Conservation (phyloP, 73 alveolate genomes). For the Paramecium octaurelia region DNA sequence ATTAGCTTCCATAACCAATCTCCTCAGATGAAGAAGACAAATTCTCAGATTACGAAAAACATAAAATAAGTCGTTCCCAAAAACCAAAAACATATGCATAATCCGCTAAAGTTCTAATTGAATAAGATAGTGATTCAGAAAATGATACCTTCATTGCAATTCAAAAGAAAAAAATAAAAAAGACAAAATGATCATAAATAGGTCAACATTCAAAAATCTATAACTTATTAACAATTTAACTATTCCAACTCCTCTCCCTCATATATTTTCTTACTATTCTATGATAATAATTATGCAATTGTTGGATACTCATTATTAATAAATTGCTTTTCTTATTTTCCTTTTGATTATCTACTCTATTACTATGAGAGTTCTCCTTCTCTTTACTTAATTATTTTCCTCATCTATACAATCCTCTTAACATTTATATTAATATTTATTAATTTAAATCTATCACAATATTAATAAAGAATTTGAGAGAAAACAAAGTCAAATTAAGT, state of each 20-base stretch:
- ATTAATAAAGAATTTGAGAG: not conserved
- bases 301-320: no score
- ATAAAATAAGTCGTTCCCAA: not conserved
- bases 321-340: no score
- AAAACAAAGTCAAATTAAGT: not conserved
- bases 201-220: not conserved
- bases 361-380: no score
- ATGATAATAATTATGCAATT: no score
- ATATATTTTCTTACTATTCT: slow-evolving; percentile 11
- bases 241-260: not conserved
- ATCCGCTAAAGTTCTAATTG: not conserved
- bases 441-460: not conserved
- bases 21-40: slow-evolving; percentile 24
- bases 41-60: slow-evolving; percentile 31
- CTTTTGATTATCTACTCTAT: no score
- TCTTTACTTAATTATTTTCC: not conserved
- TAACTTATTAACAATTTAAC: not conserved
- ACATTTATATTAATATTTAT: not conserved
- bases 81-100: not conserved
- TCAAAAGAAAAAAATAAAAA: not conserved
- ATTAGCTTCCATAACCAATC: not conserved
- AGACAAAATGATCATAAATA: not conserved
- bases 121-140: slow-evolving; percentile 17
- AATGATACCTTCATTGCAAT: not conserved
- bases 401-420: not conserved